Evolutionary conservation across 2,329 filamentous ascomycete species (phyloP), one percentile per base, ranked within the genome.

Genomic region (Monilinia vaccinii-corymbosi): DNA sequence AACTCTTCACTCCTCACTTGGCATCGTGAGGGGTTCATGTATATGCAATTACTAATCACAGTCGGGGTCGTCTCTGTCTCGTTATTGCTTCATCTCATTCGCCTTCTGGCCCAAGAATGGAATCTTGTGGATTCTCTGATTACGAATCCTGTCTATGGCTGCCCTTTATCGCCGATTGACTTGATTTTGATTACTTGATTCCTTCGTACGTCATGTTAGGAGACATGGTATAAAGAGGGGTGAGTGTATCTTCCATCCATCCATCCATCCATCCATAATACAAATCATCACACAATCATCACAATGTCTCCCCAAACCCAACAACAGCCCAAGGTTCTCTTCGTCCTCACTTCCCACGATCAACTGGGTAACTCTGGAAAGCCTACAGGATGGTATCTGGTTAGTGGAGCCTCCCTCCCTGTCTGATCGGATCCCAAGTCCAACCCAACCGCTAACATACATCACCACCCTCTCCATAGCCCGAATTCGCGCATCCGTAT

Each of bases 331-430:
- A 80, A 79, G 65, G 73, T 81, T 45, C 78, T 82, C 68, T 71
- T 81, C 67, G 76, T 82, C 28, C 76, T 82, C 32, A 79, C 77
- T 45, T 82, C 79, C 47, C 68, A 71, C 40, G 61, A 61, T 25
- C 59, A 68, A 42, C 50, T 71, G 64, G 69, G 68, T 16, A 51
- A 65, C 42, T 65, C 66, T 8, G 68, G 63, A 18, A 75, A 78
- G 63, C 77, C 76, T 14, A 81, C 79, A 0, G 80, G 80, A 51
- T 82, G 80, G 80, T 82, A 77, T 64, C 69, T 82, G 62, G 76
- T 78, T 69, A 7, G 65, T 28, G 25, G 6, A 28, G 25, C 25
- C 25, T 6, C 3, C 25, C 25, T 16, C 14, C 16, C 21, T 8
- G 18, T 36, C 42, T 31, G 2, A 14, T 36, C 42, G 21, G 2